These are phyloP conservation scores for Didymella segeticola DNA, from an alignment of 2,329 filamentous ascomycete species.

Conservation along the genomic window DNA sequence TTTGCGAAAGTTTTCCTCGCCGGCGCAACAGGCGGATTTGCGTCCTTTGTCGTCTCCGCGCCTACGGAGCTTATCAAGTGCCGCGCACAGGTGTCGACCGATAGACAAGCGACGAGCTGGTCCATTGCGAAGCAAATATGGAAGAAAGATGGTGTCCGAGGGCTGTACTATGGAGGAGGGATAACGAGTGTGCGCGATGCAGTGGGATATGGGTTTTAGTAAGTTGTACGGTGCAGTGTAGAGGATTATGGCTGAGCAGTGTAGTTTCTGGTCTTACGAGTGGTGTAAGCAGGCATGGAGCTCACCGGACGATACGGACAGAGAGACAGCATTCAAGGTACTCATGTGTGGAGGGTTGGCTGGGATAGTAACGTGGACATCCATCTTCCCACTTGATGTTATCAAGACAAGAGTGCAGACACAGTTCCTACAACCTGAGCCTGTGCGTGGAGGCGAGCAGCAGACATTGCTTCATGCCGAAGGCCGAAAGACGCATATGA, in stretches of 20 bases:
- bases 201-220: slow-evolving; percentile 96
- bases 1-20: slow-evolving; percentile 77
- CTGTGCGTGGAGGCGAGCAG: slow-evolving; percentile 22
- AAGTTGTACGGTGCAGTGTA: slow-evolving; percentile 35
- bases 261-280: slow-evolving; percentile 87
- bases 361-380: slow-evolving; percentile 86
- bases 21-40: slow-evolving; percentile 80
- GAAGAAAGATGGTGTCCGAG: slow-evolving; percentile 65
- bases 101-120: slow-evolving; percentile 60
- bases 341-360: slow-evolving; percentile 86
- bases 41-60: slow-evolving; percentile 83
- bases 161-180: slow-evolving; percentile 80
- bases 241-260: not conserved
- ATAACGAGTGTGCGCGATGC: slow-evolving; percentile 85
- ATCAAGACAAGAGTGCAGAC: slow-evolving; percentile 93
- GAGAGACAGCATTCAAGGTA: slow-evolving; percentile 65
- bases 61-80: slow-evolving; percentile 94
- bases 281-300: slow-evolving; percentile 68
- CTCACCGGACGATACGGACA: slow-evolving; percentile 52
- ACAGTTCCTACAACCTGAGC: slow-evolving; percentile 54
- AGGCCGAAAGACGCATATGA: slow-evolving; percentile 46
- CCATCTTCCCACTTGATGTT: slow-evolving; percentile 89
- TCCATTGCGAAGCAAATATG: slow-evolving; percentile 68
- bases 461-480: slow-evolving; percentile 28
- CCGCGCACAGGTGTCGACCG: slow-evolving; percentile 72